A percentile compares a stretch with the other conserved stretches of the same genome.
Conservation (phyloP, 164 flowering plant species). For the Houttuynia cordata region DNA sequence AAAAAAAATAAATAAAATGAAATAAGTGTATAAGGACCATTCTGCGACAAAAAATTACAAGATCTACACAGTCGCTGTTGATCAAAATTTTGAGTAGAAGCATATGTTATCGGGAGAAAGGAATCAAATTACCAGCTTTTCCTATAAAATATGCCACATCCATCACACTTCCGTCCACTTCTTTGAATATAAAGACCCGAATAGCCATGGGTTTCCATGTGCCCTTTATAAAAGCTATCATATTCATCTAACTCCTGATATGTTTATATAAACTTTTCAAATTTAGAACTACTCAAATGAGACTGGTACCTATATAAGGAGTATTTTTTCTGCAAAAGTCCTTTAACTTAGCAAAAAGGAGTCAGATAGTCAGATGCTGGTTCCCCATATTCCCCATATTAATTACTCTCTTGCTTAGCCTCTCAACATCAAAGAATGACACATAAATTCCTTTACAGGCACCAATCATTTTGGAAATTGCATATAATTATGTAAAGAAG, state of each 20-base stretch:
- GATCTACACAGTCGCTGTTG: background rate
- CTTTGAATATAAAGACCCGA: conserved; percentile 69
- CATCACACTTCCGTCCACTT: conserved; percentile 78
- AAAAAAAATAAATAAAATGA: no score
- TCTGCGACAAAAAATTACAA: background rate
- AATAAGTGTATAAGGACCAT: no score
- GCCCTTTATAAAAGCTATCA: conserved; percentile 57
- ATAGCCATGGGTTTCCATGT: conserved; percentile 55
- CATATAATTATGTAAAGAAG: no score
- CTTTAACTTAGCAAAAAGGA: background rate
- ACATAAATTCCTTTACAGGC: no score
- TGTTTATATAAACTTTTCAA: background rate
- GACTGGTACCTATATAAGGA: background rate
- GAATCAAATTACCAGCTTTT: conserved; percentile 26
- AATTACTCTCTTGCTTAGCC: background rate
- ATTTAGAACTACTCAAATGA: background rate
- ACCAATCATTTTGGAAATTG: no score
- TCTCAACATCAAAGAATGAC: no score
- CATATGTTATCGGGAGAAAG: background rate
- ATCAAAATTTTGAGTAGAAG: background rate
- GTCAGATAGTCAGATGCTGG: background rate
- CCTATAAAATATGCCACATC: conserved; percentile 80
- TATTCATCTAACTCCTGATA: conserved; percentile 80
- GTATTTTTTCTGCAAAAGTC: background rate
- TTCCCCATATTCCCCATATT: background rate